Conservation (phyloP, 306 rosid species). For the Acacia melanoxylon region DNA sequence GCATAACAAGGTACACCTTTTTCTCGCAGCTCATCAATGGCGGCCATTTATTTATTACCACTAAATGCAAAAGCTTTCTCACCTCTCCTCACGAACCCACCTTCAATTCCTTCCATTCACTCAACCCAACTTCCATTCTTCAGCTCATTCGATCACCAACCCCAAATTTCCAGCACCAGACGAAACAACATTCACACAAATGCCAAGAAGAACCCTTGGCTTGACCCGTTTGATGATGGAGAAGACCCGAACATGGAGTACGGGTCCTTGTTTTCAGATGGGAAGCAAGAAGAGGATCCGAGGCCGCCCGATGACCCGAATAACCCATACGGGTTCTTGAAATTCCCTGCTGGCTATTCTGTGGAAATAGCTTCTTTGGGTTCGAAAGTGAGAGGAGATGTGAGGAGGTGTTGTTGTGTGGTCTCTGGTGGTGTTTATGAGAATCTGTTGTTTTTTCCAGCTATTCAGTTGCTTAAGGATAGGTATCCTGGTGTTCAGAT, state of each 20-base stretch:
- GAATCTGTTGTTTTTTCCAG: constrained; percentile 71
- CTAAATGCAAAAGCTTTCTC: constrained; percentile 64
- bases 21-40: constrained; percentile 44
- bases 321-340: constrained; percentile 74
- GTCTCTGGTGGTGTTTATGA: constrained; percentile 87
- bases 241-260: constrained; percentile 75
- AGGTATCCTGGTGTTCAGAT: constrained; percentile 83
- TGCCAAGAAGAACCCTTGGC: constrained; percentile 69
- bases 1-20: background rate
- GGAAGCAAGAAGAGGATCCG: constrained; percentile 84
- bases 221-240: constrained; percentile 81
- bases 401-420: constrained; percentile 83
- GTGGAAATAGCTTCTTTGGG: constrained; percentile 75
- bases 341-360: constrained; percentile 69
- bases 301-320: constrained; percentile 77
- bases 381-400: constrained; percentile 76
- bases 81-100: constrained; percentile 56
- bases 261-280: constrained; percentile 66
- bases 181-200: constrained; percentile 24
- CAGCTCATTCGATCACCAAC: constrained; percentile 27
- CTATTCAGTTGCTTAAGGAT: constrained; percentile 73
- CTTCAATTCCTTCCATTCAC: constrained; percentile 45
- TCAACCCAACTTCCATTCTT: constrained; percentile 42
- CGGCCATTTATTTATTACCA: constrained; percentile 51
- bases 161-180: constrained; percentile 32